These are phyloP conservation scores for Quercus lobata DNA, from an alignment of 331 rosid species.

Conservation along the genomic window DNA sequence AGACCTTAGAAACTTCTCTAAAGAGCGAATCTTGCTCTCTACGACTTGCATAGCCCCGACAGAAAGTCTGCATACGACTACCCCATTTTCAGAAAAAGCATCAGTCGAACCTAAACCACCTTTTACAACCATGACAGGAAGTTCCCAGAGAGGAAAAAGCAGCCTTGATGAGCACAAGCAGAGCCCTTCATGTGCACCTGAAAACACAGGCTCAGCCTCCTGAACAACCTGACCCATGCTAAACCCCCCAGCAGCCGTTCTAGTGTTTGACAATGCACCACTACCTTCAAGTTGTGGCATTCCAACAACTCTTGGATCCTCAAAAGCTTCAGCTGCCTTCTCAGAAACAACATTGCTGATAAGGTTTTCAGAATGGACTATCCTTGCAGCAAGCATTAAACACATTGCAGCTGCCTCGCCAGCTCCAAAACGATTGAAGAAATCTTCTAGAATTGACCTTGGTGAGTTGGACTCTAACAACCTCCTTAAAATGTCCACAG, in stretches of 20 bases:
- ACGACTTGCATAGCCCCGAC: conserved; percentile 88
- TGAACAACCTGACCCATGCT: conserved; percentile 99
- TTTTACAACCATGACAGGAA: conserved; percentile 76
- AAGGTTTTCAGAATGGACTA: conserved; percentile 77
- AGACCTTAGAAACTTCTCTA: conserved; percentile 83
- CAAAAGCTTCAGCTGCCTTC: conserved; percentile 97
- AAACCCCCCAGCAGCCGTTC: conserved; percentile 87
- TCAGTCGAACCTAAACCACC: conserved; percentile 55
- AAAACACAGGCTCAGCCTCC: conserved; percentile 97
- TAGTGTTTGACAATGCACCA: conserved; percentile 71
- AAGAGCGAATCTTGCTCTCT: conserved; percentile 74
- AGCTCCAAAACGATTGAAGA: conserved; percentile 91
- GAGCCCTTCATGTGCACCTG: conserved; percentile 98
- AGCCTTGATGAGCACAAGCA: conserved; percentile 90
- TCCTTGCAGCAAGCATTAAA: conserved; percentile 86
- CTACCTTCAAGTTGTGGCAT: conserved; percentile 98
- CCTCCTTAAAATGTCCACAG: conserved; percentile 85
- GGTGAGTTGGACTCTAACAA: conserved; percentile 79
- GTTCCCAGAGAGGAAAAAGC: conserved; percentile 96
- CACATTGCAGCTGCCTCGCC: conserved; percentile 99
- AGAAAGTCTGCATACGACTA: conserved; percentile 82
- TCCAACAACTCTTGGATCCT: conserved; percentile 95
- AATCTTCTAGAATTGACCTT: conserved; percentile 85
- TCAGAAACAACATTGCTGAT: conserved; percentile 71
- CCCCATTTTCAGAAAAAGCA: conserved; percentile 51